Conservation (phyloP, 345 rosid species). For the Hibiscus tridactylites region DNA sequence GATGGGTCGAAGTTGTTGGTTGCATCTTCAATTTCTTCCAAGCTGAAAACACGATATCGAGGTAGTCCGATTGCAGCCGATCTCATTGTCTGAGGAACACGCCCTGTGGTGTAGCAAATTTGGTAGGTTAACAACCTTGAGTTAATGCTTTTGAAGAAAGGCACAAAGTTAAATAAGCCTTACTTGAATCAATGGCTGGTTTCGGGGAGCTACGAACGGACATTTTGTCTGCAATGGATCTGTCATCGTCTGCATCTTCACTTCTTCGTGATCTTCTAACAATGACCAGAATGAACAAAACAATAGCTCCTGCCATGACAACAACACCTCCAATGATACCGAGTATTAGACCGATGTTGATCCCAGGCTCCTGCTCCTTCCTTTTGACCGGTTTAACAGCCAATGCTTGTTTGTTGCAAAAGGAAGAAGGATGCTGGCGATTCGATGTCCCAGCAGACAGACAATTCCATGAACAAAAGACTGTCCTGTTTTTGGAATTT, state of each 20-base stretch:
- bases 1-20: constrained; percentile 64
- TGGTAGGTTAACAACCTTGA: not conserved
- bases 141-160: not conserved
- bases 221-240: constrained; percentile 36
- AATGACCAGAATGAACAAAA: constrained; percentile 30
- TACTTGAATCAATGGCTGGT: constrained; percentile 55
- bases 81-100: constrained; percentile 81
- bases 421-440: constrained; percentile 56
- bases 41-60: constrained; percentile 52
- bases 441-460: constrained; percentile 42
- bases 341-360: constrained; percentile 43
- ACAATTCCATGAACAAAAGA: constrained; percentile 71
- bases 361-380: constrained; percentile 18
- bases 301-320: constrained; percentile 31
- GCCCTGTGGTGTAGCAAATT: constrained; percentile 35
- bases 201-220: constrained; percentile 50
- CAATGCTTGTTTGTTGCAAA: constrained; percentile 69
- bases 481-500: constrained; percentile 40
- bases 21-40: constrained; percentile 82
- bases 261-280: constrained; percentile 36
- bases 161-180: constrained; percentile 9
- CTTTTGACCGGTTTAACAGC: constrained; percentile 49
- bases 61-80: constrained; percentile 73
- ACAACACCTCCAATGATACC: constrained; percentile 52
- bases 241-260: constrained; percentile 25